Conservation (phyloP, 805 yeast species). For the Yamadazyma endophytica region DNA sequence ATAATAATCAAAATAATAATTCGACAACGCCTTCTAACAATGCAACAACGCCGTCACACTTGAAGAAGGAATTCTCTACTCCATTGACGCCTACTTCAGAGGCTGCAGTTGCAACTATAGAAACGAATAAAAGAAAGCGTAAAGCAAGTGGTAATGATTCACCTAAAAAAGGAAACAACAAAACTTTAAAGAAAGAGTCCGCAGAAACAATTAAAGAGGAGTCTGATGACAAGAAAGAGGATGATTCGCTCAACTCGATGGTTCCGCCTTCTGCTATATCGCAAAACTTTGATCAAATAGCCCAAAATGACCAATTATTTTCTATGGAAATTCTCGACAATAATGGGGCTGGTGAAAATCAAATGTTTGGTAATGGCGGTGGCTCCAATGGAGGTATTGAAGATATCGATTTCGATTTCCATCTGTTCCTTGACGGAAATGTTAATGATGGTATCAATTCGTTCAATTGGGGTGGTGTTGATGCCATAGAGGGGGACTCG, state of each 20-base stretch:
- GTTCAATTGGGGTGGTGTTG: slow-evolving; percentile 39
- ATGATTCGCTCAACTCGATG: slow-evolving; percentile 13
- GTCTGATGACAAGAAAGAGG: slow-evolving; percentile 15
- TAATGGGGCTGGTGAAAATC: slow-evolving; percentile 5
- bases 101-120: slow-evolving; percentile 17
- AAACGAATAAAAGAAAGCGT: slow-evolving; percentile 24
- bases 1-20: slow-evolving; percentile 11
- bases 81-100: slow-evolving; percentile 43
- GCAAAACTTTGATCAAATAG: slow-evolving; percentile 15
- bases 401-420: slow-evolving; percentile 42
- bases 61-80: slow-evolving; percentile 34
- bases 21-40: slow-evolving; percentile 12
- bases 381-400: slow-evolving; percentile 22
- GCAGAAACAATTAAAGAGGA: slow-evolving; percentile 23
- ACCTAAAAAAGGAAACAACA: slow-evolving; percentile 27
- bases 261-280: slow-evolving; percentile 21
- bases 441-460: slow-evolving; percentile 33
- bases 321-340: slow-evolving; percentile 28
- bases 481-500: slow-evolving; percentile 20
- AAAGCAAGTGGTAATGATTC: slow-evolving; percentile 26
- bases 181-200: slow-evolving; percentile 4
- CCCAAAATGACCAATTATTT: slow-evolving; percentile 27
- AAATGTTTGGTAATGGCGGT: slow-evolving; percentile 8
- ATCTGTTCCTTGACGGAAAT: slow-evolving; percentile 35
- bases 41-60: slow-evolving; percentile 19